Percentiles rank a stretch among this genome's conserved stretches.
These are phyloP conservation scores for Rhododendron mucronatum DNA, from an alignment of 148 eudicot genomes.

Conservation along the genomic window DNA sequence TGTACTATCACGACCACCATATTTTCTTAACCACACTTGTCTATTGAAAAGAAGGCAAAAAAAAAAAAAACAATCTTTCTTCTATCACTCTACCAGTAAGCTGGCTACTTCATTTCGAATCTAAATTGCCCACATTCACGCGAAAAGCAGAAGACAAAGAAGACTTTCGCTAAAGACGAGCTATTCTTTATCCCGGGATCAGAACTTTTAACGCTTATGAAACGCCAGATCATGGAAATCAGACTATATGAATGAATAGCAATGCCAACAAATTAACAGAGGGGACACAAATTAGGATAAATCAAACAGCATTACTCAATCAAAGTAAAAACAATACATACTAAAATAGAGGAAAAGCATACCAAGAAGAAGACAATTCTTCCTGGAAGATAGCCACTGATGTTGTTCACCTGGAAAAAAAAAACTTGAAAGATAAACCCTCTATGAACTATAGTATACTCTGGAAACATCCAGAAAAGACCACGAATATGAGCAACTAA, in stretches of 20 bases:
- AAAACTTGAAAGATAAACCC: slow-evolving; percentile 2
- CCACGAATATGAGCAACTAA: neutral
- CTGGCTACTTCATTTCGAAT: neutral
- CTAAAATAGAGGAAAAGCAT: slow-evolving; percentile 24
- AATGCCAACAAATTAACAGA: neutral
- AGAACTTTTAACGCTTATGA: neutral
- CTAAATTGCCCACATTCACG: too few species aligned
- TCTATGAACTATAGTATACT: neutral
- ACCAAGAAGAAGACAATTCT: slow-evolving; percentile 98
- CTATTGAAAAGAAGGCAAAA: too few species aligned
- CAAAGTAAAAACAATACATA: neutral
- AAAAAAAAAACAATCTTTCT: neutral
- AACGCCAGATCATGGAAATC: neutral
- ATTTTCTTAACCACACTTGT: neutral
- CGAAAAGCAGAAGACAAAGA: too few species aligned
- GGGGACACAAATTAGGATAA: neutral
- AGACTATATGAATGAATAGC: neutral
- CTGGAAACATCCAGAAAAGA: slow-evolving; percentile 2
- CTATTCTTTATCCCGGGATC: too few species aligned
- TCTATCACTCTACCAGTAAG: neutral
- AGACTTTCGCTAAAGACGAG: too few species aligned
- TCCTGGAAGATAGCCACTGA: slow-evolving; percentile 98
- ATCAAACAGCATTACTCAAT: neutral
- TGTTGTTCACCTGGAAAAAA: slow-evolving; percentile 77
- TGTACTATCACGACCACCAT: neutral